Percentiles rank a stretch among this genome's conserved stretches.
Evolutionary conservation across 805 yeast genomes (phyloP).

Genomic region (Limtongia smithiae): DNA sequence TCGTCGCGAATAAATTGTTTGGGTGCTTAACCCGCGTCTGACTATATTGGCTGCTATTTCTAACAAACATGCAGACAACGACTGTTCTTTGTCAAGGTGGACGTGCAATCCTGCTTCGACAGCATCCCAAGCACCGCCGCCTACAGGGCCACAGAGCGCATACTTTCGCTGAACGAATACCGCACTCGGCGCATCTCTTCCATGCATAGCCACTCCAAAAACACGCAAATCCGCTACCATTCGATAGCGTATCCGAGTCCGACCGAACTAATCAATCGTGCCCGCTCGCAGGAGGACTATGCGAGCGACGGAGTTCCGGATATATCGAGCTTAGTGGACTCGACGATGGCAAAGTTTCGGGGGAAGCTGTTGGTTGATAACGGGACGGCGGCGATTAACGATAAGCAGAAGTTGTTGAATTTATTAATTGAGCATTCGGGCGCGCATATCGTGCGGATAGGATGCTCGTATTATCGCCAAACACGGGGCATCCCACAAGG

Average conservation of each 20-base stretch:
- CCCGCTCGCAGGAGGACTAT: background rate
- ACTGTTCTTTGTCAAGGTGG: slow-evolving; percentile 63
- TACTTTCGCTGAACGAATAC: slow-evolving; percentile 21
- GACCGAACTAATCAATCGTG: background rate
- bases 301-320: background rate
- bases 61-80: slow-evolving; percentile 36
- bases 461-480: slow-evolving; percentile 44
- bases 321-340: slow-evolving; percentile 4
- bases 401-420: slow-evolving; percentile 46
- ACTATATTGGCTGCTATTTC: too few species aligned
- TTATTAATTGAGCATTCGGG: slow-evolving; percentile 52
- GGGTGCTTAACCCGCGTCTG: too few species aligned
- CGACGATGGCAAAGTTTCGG: background rate
- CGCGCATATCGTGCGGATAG: slow-evolving; percentile 42
- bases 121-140: slow-evolving; percentile 41
- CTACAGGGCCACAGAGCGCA: slow-evolving; percentile 11
- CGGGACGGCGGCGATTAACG: slow-evolving; percentile 37
- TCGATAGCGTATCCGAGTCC: slow-evolving; percentile 4
- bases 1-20: slow-evolving; percentile 23
- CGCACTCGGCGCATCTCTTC: slow-evolving; percentile 6
- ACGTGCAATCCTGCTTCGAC: slow-evolving; percentile 74
- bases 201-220: background rate
- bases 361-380: slow-evolving; percentile 33
- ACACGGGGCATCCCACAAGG: slow-evolving; percentile 82
- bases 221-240: slow-evolving; percentile 11